Percentiles rank a stretch among this genome's conserved stretches.
Evolutionary conservation across 768 basidiomycete genomes (phyloP).

Genomic region (Leucosporidium scottii): DNA sequence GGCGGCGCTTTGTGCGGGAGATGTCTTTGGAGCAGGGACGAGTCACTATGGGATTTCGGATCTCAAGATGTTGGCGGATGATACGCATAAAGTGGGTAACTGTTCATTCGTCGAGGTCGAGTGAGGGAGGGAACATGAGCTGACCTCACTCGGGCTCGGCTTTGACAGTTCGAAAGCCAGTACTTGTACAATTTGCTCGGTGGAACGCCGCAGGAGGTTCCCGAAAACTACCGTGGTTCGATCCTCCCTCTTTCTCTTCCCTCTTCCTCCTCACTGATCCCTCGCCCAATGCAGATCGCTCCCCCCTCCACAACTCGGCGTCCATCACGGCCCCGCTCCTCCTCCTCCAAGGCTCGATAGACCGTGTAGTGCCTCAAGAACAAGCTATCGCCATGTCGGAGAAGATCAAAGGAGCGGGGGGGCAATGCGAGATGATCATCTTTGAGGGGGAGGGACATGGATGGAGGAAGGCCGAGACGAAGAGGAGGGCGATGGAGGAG

Average conservation of each 20-base stretch:
- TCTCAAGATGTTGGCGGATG: conserved; percentile 52
- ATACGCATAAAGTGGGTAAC: conserved; percentile 53
- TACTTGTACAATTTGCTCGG: conserved; percentile 62
- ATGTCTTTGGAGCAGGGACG: conserved; percentile 57
- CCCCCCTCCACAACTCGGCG: conserved; percentile 57
- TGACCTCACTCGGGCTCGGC: neutral
- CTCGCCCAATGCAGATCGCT: conserved; percentile 43
- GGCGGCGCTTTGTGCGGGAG: conserved; percentile 46
- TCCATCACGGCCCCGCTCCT: conserved; percentile 59
- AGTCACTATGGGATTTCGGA: conserved; percentile 66
- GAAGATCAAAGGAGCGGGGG: conserved; percentile 49
- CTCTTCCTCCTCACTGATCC: neutral
- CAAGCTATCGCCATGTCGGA: conserved; percentile 59
- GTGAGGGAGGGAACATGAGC: neutral
- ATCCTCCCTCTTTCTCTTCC: neutral
- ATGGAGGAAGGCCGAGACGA: conserved; percentile 54
- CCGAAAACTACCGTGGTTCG: conserved; percentile 51
- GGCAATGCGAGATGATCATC: conserved; percentile 54
- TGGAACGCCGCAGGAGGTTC: conserved; percentile 51
- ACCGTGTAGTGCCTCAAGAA: conserved; percentile 60
- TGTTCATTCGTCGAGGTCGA: too few relatives aligned
- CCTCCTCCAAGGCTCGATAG: conserved; percentile 61
- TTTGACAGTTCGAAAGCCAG: conserved; percentile 15
- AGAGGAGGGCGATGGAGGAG: conserved; percentile 51
- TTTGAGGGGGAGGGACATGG: conserved; percentile 65